Base-by-base conservation (phyloP, 306 rosid genomes). In the Pterocarpus santalinus region DNA sequence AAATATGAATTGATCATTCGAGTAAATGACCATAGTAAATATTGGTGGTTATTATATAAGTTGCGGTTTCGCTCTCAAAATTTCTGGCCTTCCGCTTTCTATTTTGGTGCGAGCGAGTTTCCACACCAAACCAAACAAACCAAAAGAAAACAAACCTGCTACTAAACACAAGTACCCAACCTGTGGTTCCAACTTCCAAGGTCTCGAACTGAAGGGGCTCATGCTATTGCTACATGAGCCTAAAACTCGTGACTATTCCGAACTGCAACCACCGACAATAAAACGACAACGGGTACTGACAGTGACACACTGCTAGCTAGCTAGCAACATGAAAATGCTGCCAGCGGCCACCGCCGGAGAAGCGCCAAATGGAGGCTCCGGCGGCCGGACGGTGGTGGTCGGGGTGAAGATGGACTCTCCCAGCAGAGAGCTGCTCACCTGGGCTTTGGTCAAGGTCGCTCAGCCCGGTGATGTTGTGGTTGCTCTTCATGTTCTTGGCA, bases 391-490 rank as follows among this genome's bases (percentile, higher is more conserved):
- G 81, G 88, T 91, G 77, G 85, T 95, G 64, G 97, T 95, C 39
- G 97, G 95, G 7, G 84, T 92, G 67, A 95, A 91, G 86, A 80
- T 92, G 74, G 98, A 95, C 78, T 77, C 94, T 8, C 84, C 85
- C 35, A 89, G 94, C 57, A 89, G 83, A 44, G 97, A 92, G 87
- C 74, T 95, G 68, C 92, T 95, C 15, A 95, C 98, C 0, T 95
- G 97, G 97, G 89, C 97, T 78, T 72, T 95, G 73, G 92, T 95
- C 56, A 95, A 95, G 82, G 88, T 95, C 17, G 95, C 97, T 83
- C 90, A 87, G 73, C 95, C 98, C 2, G 91, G 97, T 76, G 98
- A 95, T 86, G 74, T 81, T 77, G 95, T 95, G 44, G 57, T 95
- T 73, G 97, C 97, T 74, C 86, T 95, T 64, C 97, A 95, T 69